Conservation (phyloP, 2,329 filamentous ascomycete species). For the Aspergillus flavus region DNA sequence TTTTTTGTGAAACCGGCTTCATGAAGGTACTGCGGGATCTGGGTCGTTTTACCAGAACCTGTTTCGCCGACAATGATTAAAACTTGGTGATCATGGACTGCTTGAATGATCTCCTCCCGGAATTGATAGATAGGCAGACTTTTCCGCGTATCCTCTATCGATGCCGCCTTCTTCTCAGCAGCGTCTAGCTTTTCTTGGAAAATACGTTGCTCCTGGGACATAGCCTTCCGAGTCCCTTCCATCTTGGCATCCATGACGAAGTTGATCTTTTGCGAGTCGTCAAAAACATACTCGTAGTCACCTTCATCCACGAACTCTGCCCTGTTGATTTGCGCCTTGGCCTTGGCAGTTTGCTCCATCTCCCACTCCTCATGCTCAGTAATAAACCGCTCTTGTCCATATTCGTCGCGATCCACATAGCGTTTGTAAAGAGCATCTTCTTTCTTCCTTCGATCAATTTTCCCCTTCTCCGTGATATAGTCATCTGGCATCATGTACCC, state of each 20-base stretch:
- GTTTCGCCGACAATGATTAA: slow-evolving; percentile 94
- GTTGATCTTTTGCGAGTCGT: slow-evolving; percentile 83
- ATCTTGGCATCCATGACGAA: slow-evolving; percentile 76
- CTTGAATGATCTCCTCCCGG: slow-evolving; percentile 81
- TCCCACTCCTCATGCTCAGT: slow-evolving; percentile 98
- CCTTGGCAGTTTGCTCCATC: slow-evolving; percentile 81
- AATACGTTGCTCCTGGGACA: slow-evolving; percentile 77
- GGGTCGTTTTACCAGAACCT: slow-evolving; percentile 92
- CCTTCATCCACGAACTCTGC: slow-evolving; percentile 75
- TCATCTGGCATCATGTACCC: slow-evolving; percentile 93
- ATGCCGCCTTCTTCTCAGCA: slow-evolving; percentile 83
- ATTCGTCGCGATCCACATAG: slow-evolving; percentile 84
- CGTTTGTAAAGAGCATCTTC: slow-evolving; percentile 87
- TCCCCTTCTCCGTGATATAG: slow-evolving; percentile 91
- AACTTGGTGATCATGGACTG: slow-evolving; percentile 81
- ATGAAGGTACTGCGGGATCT: slow-evolving; percentile 89
- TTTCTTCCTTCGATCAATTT: slow-evolving; percentile 84
- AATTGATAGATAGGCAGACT: slow-evolving; percentile 89
- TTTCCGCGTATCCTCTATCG: slow-evolving; percentile 89
- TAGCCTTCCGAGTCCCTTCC: slow-evolving; percentile 68
- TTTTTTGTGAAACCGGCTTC: slow-evolving; percentile 87
- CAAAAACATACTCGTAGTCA: slow-evolving; percentile 91
- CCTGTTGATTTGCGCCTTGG: slow-evolving; percentile 79
- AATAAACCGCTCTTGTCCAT: slow-evolving; percentile 83
- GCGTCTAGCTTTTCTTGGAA: slow-evolving; percentile 81